Evolutionary conservation across 2,329 filamentous ascomycete genomes (phyloP), one percentile per base, ranked within the genome.

Genomic region (Xylariaceae sp.): DNA sequence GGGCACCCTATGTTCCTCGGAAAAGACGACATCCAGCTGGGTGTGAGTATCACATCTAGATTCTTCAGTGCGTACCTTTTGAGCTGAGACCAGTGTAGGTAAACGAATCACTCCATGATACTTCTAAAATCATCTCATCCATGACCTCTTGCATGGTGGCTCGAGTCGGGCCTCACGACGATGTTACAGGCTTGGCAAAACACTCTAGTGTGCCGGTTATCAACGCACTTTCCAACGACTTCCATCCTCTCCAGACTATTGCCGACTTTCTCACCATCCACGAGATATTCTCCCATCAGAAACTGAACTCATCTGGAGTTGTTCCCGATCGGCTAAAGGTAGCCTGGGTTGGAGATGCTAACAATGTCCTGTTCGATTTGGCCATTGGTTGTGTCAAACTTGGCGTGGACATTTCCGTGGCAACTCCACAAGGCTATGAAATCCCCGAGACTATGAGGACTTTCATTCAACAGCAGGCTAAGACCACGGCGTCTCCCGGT

Each of bases 1-100:
- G 94, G 92, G 0, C 88, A 96, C 65, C 86, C 94, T 27, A 96
- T 99, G 91, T 99, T 99, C 70, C 73, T 99, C 55, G 91, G 91
- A 66, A 94, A 91, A 69, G 87, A 95, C 53, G 94, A 99, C 69
- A 99, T 99, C 59, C 94, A 99, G 72, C 79, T 99, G 26, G 94
- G 94, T 50, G 94, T 88, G 71, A 62, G 79, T 75, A 5, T 35
- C 30, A 51, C 8, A 12, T 29, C 8, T 31, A 29, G 9, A 2
- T 34, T 19, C 27, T 34, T 26, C 5, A 8, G 2, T 19, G 44
- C 19, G n/a, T 2, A 47, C 47, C 7, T 35, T 57, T 59, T 42
- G 59, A 62, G 46, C 47, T 50, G 47, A 41, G 19, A 37, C 43
- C 9, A 27, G 6, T 35, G 40, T 59, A 88, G 85, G 85, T 91